Conservation (phyloP, 164 flowering plant genomes). For the Chimonanthus praecox region DNA sequence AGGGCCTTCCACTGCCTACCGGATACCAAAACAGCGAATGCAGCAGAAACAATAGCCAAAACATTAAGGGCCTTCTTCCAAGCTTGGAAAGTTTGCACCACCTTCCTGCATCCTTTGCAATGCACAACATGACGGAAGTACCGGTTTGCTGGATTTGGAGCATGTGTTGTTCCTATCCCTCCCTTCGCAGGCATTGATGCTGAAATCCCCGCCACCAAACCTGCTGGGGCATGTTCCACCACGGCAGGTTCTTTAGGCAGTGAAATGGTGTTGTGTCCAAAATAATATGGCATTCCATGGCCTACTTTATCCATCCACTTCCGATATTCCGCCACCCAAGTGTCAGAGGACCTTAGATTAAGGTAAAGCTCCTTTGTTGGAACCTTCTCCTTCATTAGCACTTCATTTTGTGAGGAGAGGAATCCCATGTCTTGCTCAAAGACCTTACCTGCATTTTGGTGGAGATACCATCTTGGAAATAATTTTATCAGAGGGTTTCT, state of each 20-base stretch:
- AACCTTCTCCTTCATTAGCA: slow-evolving; percentile 66
- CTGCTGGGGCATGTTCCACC: slow-evolving; percentile 96
- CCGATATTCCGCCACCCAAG: slow-evolving; percentile 89
- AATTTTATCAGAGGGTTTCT: slow-evolving; percentile 34
- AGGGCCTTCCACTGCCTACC: slow-evolving; percentile 81
- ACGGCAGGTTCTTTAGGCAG: slow-evolving; percentile 77
- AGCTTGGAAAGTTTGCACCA: slow-evolving; percentile 44
- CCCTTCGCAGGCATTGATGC: slow-evolving; percentile 92
- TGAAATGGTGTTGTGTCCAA: slow-evolving; percentile 78
- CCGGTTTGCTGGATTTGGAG: slow-evolving; percentile 70
- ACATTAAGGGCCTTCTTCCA: slow-evolving; percentile 64
- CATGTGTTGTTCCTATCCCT: slow-evolving; percentile 67
- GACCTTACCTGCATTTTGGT: slow-evolving; percentile 90
- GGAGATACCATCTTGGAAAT: slow-evolving; percentile 83
- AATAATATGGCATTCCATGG: slow-evolving; percentile 94
- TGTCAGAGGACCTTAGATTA: slow-evolving; percentile 73
- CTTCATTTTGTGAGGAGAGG: slow-evolving; percentile 89
- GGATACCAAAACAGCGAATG: slow-evolving; percentile 59
- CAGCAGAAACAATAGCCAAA: slow-evolving; percentile 43
- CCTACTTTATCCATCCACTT: slow-evolving; percentile 99
- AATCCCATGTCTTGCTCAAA: slow-evolving; percentile 99
- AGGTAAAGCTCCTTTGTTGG: slow-evolving; percentile 78
- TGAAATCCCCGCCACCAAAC: slow-evolving; percentile 65
- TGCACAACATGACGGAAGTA: slow-evolving; percentile 88
- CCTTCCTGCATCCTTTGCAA: slow-evolving; percentile 70